Percentiles rank a stretch among this genome's conserved stretches.
Evolutionary conservation across 371 early-diverging fungal species (phyloP).

Genomic region (Lichtheimia ramosa): DNA sequence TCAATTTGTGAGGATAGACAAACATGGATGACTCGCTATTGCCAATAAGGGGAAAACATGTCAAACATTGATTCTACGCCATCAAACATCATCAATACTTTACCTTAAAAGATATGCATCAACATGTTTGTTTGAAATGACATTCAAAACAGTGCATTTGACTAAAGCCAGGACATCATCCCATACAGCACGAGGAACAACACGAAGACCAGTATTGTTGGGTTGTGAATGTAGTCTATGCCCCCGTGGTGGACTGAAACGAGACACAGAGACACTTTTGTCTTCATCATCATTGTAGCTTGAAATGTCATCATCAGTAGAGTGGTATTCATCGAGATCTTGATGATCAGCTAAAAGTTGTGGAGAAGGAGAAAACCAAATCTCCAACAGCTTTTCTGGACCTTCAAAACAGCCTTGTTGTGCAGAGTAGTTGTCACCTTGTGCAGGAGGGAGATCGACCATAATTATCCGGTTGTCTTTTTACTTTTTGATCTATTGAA

Average conservation of each 20-base stretch:
- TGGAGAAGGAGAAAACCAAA: conserved; percentile 57
- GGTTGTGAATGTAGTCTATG: conserved; percentile 4
- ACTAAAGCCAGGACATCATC: conserved; percentile 90
- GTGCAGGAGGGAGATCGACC: conserved; percentile 17
- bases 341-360: conserved; percentile 39
- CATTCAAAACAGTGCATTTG: conserved; percentile 88
- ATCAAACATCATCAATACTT: background rate
- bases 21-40: conserved; percentile 93
- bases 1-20: conserved; percentile 91
- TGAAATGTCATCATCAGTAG: conserved; percentile 17
- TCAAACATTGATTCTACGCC: conserved; percentile 10
- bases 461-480: conserved; percentile 5
- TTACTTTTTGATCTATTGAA: background rate
- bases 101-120: conserved; percentile 92
- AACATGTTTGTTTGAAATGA: conserved; percentile 71
- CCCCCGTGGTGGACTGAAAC: conserved; percentile 28
- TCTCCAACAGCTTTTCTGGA: conserved; percentile 94
- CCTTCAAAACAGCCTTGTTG: conserved; percentile 78
- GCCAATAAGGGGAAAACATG: conserved; percentile 5
- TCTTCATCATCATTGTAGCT: conserved; percentile 15
- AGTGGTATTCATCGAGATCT: conserved; percentile 29
- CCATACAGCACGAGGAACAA: conserved; percentile 78
- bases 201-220: conserved; percentile 65
- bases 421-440: conserved; percentile 46
- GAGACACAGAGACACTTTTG: conserved; percentile 29